Percentiles rank a stretch among this genome's conserved stretches.
Evolutionary conservation across 306 rosid genomes (phyloP).

Genomic region (Lupinus albus): DNA sequence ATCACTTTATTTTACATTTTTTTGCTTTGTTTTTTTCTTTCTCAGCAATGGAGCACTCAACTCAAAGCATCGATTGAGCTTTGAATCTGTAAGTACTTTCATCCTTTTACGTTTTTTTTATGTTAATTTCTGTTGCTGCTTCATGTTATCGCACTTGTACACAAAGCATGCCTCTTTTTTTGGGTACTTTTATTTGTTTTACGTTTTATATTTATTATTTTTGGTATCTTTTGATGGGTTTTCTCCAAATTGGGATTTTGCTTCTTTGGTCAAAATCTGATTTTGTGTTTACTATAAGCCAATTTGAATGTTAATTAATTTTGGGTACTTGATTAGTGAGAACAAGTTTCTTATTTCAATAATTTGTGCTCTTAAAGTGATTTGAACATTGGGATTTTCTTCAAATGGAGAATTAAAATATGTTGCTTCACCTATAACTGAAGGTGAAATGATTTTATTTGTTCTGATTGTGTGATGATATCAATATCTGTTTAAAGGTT

Average conservation of each 20-base stretch:
- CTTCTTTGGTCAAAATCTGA: constrained; percentile 11
- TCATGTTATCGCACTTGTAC: constrained; percentile 29
- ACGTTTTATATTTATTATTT: neutral
- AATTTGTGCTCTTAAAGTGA: constrained; percentile 9
- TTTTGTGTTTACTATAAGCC: neutral
- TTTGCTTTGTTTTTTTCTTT: neutral
- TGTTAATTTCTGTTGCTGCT: constrained; percentile 11
- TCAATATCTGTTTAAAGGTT: neutral
- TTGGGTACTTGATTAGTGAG: no score
- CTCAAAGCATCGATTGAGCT: constrained; percentile 31
- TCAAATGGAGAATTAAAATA: constrained; percentile 10
- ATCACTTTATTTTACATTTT: neutral
- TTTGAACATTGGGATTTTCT: constrained; percentile 2
- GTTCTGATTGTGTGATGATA: constrained; percentile 6
- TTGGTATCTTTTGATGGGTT: neutral
- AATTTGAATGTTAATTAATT: no score
- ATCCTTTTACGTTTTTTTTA: neutral
- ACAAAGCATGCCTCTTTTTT: neutral
- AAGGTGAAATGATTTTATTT: constrained; percentile 12
- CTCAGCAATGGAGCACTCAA: constrained; percentile 42
- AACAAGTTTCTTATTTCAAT: neutral
- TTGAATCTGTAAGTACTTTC: constrained; percentile 49
- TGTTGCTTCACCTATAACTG: neutral
- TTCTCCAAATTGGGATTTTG: constrained; percentile 11
- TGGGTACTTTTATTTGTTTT: neutral